Evolutionary conservation across 306 rosid species (phyloP), one percentile per base, ranked within the genome.

Genomic region (Rosa rugosa): DNA sequence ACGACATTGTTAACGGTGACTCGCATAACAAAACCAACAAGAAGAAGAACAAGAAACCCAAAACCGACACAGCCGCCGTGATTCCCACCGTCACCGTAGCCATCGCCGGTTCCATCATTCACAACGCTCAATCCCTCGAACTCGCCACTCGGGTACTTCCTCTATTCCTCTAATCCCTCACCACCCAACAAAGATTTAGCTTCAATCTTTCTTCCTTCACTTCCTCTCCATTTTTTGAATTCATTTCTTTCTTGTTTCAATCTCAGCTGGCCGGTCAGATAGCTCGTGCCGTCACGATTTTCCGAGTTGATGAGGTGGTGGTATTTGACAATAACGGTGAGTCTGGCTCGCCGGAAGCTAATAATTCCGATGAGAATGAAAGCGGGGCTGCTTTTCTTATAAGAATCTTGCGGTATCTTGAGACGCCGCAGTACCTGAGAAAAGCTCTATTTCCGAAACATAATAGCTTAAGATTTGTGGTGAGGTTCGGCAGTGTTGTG

Each of bases 241-340:
- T 6, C 13, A 8, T 42, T 71, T 62, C n/a, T 80, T 77, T 74
- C 27, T 49, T 69, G 45, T 31, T 70, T 40, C 12, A 56, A 76
- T 81, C 13, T 66, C 86, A 96, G 99, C 80, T 96, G 86, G 98
- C 97, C 84, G 90, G 99, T 81, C 97, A 91, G 85, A 91, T 96
- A 46, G 97, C 99, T 69, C 99, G 99, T 38, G 99, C 99, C 8
- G 93, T 95, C 18, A 91, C 99, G 16, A 93, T 96, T 90, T 95
- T 95, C 80, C 91, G 96, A 83, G 88, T 95, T 78, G 86, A 93
- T 25, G 99, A 96, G 98, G 98, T 95, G 82, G 96, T 93, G 31
- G 90, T 95, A 63, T 88, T 93, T 84, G 99, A 93, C 80, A 93
- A 77, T 77, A 87, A 89, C 71, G 78, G 87, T 46, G 77, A 69